Evolutionary conservation across 2,329 filamentous ascomycete species (phyloP).

Genomic region (Dothideomycetes sp.): DNA sequence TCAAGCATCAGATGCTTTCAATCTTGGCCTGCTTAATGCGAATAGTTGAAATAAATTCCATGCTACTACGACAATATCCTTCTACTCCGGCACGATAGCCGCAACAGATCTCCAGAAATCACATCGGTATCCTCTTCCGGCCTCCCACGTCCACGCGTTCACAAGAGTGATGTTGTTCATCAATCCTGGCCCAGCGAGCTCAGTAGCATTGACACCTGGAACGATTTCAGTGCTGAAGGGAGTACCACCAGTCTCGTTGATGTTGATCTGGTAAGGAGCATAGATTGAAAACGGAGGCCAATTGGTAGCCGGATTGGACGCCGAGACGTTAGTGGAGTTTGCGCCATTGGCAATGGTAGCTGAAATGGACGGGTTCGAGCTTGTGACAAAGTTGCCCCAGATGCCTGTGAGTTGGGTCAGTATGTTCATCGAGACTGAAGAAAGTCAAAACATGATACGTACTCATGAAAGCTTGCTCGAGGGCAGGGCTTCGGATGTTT

Average conservation of each 20-base stretch:
- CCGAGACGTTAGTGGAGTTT: constrained; percentile 10
- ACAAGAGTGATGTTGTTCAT: constrained; percentile 29
- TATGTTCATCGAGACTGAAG: too few relatives aligned
- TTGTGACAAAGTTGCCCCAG: constrained; percentile 36
- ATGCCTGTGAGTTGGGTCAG: constrained; percentile 11
- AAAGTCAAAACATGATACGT: too few relatives aligned
- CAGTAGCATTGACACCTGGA: constrained; percentile 13
- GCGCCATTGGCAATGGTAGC: constrained; percentile 14
- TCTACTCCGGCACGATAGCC: constrained; percentile 7
- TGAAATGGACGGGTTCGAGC: constrained; percentile 27
- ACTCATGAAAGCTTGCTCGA: constrained; percentile 7
- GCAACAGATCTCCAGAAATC: constrained; percentile 26
- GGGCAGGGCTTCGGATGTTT: constrained; percentile 3
- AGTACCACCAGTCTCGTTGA: constrained; percentile 36
- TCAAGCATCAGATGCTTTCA: too few relatives aligned
- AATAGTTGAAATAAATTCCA: too few relatives aligned
- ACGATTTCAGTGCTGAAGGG: background rate
- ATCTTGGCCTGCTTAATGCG: too few relatives aligned
- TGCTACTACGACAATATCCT: too few relatives aligned
- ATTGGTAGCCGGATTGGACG: constrained; percentile 10
- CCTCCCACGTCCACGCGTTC: constrained; percentile 35
- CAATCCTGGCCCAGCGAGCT: constrained; percentile 22
- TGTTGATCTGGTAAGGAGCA: constrained; percentile 27
- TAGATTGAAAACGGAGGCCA: constrained; percentile 23
- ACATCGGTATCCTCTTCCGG: constrained; percentile 31